Conservation (phyloP, 805 yeast genomes). For the Maudiozyma barnettii region DNA sequence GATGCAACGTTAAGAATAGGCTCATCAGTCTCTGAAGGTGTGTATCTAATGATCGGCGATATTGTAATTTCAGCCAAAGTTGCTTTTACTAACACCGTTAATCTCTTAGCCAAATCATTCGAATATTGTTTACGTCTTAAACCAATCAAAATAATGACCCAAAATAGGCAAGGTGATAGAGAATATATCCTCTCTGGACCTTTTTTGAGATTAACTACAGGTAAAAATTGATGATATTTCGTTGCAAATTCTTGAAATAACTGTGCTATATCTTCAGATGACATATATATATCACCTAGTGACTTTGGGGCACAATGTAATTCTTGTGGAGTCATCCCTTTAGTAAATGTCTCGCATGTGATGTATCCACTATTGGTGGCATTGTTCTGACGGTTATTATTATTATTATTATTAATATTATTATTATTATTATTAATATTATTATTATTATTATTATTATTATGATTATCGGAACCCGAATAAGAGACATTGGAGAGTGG, state of each 20-base stretch:
- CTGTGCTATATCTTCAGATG: constrained; percentile 48
- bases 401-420: not conserved
- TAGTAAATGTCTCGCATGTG: not conserved
- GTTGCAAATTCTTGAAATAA: constrained; percentile 60
- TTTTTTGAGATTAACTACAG: constrained; percentile 70
- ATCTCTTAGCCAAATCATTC: constrained; percentile 41
- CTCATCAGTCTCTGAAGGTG: constrained; percentile 68
- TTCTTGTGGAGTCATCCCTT: constrained; percentile 28
- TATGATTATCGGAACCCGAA: not conserved
- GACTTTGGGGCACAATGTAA: constrained; percentile 56
- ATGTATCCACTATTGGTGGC: not conserved
- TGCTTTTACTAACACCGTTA: constrained; percentile 64
- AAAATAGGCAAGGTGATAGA: constrained; percentile 80
- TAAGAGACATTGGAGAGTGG: constrained; percentile 1
- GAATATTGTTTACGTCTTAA: constrained; percentile 47
- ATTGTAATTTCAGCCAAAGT: constrained; percentile 81
- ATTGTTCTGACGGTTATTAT: too few species aligned
- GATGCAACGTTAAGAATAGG: constrained; percentile 82
- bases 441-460: not conserved
- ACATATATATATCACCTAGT: constrained; percentile 56
- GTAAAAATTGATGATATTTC: constrained; percentile 78
- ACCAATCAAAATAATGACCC: constrained; percentile 87
- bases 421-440: not conserved
- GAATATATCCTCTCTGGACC: constrained; percentile 78
- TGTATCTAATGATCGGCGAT: constrained; percentile 78